Evolutionary conservation across 768 basidiomycete genomes (phyloP).

Genomic region (Gloeopeniophorella convolvens): DNA sequence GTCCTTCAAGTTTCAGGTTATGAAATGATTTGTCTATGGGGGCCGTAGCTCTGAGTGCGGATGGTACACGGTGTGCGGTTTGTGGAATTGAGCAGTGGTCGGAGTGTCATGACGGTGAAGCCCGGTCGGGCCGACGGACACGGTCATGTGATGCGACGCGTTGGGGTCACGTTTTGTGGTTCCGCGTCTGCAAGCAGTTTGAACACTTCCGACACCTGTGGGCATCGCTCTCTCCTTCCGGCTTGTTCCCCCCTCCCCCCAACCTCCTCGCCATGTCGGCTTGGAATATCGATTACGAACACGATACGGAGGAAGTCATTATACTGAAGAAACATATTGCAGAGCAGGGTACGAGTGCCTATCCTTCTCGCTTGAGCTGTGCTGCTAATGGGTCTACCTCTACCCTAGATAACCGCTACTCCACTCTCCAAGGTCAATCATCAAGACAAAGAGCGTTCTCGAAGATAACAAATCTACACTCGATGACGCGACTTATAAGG

Average conservation of each 20-base stretch:
- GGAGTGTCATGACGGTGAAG: too few species aligned
- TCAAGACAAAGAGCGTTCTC: constrained; percentile 8
- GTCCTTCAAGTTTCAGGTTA: too few species aligned
- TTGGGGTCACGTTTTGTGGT: constrained; percentile 9
- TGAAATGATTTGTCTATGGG: too few species aligned
- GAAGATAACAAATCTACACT: constrained; percentile 18
- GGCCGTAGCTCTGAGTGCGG: too few species aligned
- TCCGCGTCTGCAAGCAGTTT: not conserved
- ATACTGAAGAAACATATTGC: constrained; percentile 19
- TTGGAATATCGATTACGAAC: constrained; percentile 19
- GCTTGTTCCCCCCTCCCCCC: not conserved
- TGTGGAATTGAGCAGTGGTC: too few species aligned
- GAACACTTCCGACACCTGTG: too few species aligned
- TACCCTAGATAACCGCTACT: constrained; percentile 14
- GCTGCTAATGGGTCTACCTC: not conserved
- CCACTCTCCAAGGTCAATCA: constrained; percentile 15
- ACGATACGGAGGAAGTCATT: constrained; percentile 18
- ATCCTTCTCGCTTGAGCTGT: not conserved
- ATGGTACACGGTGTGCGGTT: too few species aligned
- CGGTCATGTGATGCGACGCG: constrained; percentile 19
- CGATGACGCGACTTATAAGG: constrained; percentile 17
- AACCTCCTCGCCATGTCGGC: constrained; percentile 11
- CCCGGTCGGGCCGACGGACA: too few species aligned
- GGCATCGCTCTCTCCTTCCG: not conserved
- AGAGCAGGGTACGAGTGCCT: constrained; percentile 15